Percentiles rank a stretch among this genome's conserved stretches.
These are phyloP conservation scores for Suillus tomentosus DNA, from an alignment of 768 basidiomycete species.

Conservation along the genomic window DNA sequence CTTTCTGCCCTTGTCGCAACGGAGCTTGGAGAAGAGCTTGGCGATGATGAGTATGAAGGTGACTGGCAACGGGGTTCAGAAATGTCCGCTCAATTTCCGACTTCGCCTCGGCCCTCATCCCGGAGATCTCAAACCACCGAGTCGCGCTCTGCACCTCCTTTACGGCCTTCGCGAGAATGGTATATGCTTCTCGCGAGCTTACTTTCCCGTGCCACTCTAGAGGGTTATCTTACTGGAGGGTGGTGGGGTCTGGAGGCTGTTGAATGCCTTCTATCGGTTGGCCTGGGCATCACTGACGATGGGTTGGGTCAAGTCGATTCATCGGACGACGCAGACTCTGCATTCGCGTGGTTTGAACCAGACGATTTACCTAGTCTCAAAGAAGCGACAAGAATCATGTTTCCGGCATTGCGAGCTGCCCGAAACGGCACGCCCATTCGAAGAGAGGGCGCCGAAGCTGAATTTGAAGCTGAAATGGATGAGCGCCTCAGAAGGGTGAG, in stretches of 20 bases:
- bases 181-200: slow-evolving; percentile 78
- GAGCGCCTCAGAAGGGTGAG: slow-evolving; percentile 69
- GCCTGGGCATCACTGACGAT: slow-evolving; percentile 49
- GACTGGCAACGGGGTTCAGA: slow-evolving; percentile 29
- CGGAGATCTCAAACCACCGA: slow-evolving; percentile 38
- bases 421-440: slow-evolving; percentile 29
- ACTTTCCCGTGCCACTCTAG: slow-evolving; percentile 79
- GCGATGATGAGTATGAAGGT: slow-evolving; percentile 50
- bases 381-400: slow-evolving; percentile 69
- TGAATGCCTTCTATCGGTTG: slow-evolving; percentile 73
- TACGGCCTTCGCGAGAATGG: slow-evolving; percentile 77
- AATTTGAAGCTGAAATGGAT: slow-evolving; percentile 76
- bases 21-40: slow-evolving; percentile 73
- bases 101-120: slow-evolving; percentile 18
- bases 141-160: slow-evolving; percentile 52
- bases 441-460: slow-evolving; percentile 60
- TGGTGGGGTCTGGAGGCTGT: slow-evolving; percentile 76
- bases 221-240: slow-evolving; percentile 80
- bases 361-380: slow-evolving; percentile 72
- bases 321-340: slow-evolving; percentile 35
- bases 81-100: slow-evolving; percentile 15
- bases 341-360: slow-evolving; percentile 66
- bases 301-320: slow-evolving; percentile 26
- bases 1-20: slow-evolving; percentile 78
- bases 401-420: slow-evolving; percentile 50